A percentile compares a stretch with the other conserved stretches of the same genome.
Evolutionary conservation across 768 basidiomycete genomes (phyloP).

Genomic region (Kwoniella pini): DNA sequence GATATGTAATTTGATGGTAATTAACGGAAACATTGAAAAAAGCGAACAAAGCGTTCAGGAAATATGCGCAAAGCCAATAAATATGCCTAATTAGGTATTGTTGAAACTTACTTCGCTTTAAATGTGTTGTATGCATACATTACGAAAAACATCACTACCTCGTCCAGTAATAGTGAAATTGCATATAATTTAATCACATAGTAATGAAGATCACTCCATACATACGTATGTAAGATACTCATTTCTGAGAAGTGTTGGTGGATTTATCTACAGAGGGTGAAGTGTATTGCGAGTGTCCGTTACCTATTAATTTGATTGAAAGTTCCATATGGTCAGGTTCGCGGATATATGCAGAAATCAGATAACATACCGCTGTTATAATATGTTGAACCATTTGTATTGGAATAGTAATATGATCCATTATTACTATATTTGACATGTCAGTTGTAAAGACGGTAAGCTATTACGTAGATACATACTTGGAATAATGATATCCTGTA

Average conservation of each 20-base stretch:
- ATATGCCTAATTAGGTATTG: not conserved
- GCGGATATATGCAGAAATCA: no score
- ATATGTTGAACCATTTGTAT: constrained; percentile 8
- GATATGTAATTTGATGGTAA: not conserved
- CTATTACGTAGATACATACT: not conserved
- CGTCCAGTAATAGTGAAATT: no score
- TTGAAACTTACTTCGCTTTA: not conserved
- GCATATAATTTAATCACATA: no score
- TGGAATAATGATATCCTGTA: constrained; percentile 6
- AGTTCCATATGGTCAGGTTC: not conserved
- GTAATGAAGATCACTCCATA: not conserved
- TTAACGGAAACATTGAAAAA: not conserved
- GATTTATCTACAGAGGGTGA: constrained; percentile 3
- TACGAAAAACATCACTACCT: no score
- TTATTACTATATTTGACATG: not conserved
- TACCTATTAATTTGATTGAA: not conserved
- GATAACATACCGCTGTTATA: constrained; percentile 3
- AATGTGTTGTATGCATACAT: not conserved
- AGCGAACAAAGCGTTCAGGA: constrained; percentile 1
- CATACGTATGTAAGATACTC: not conserved
- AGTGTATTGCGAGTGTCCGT: constrained; percentile 6
- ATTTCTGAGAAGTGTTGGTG: not conserved
- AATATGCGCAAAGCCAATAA: not conserved
- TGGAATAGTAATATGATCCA: constrained; percentile 13
- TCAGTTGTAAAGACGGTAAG: not conserved